Base-by-base conservation (phyloP, 306 rosid genomes). In the Arachis stenosperma region DNA sequence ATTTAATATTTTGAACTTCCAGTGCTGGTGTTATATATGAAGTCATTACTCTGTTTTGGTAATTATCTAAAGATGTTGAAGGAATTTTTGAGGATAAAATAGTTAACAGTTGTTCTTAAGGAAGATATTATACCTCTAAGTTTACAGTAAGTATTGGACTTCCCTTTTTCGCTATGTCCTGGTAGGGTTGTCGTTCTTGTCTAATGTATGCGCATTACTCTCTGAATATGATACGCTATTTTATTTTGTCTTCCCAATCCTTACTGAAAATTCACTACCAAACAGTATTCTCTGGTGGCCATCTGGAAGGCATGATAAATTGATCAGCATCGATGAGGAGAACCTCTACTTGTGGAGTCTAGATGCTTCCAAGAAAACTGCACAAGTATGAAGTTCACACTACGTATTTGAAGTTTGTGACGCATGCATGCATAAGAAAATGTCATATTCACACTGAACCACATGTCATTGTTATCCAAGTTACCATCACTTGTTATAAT, bases 231-330 rank as follows among this genome's bases (percentile, higher is more conserved):
- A 71, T 78, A 54, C 30, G 7, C 72, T 46, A 40, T 6, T 66
- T 48, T 58, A 54, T 36, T 67, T 70, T 61, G 51, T 65, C 77
- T 75, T 47, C 42, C 79, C 67, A 59, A 55, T 47, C 42, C 78
- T 70, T 59, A 60, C 76, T 79, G 61, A 53, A 48, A 65, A 37
- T 83, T 64, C 27, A 22, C 39, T 68, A 40, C 73, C 67, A 59
- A 81, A 65, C 92, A 94, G 99, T 52, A 59, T 95, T 88, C 95
- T 95, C 55, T 95, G 97, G 99, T 90, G 98, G 97, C 96, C 99
- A 74, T 87, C 93, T 75, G 98, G 93, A 78, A 86, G 90, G 84
- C 87, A 94, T 44, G 99, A 94, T 85, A 94, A 91, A 80, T 74
- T 94, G 86, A 86, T 94, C 75, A 94, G 99, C 82, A 86, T 94